Conservation (phyloP, 495 filamentous ascomycete species). For the Lophium mytilinum region DNA sequence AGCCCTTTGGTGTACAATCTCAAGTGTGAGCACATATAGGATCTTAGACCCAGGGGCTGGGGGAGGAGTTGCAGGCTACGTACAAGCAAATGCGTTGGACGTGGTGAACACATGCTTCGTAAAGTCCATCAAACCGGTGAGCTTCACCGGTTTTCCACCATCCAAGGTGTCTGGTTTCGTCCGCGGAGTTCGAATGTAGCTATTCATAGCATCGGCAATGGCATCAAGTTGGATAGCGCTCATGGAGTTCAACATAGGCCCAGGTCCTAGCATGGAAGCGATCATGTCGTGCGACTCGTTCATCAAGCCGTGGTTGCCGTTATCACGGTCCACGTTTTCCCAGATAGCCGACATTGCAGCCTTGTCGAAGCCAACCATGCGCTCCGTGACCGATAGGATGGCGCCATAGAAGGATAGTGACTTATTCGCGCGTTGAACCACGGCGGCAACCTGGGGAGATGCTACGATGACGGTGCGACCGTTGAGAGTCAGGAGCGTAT, state of each 20-base stretch:
- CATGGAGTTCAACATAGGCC: constrained; percentile 8
- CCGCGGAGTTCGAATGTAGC: not conserved
- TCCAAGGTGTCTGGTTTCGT: not conserved
- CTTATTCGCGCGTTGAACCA: constrained; percentile 36
- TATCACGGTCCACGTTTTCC: constrained; percentile 9
- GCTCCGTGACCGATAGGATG: constrained; percentile 3
- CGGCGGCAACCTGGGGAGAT: constrained; percentile 32
- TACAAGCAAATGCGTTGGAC: not conserved
- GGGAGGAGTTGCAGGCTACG: no score
- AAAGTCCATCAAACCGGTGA: not conserved
- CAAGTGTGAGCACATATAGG: no score
- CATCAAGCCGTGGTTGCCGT: constrained; percentile 11
- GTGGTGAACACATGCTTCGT: not conserved
- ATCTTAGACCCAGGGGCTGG: no score
- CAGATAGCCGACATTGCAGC: constrained; percentile 6
- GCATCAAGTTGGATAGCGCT: constrained; percentile 4
- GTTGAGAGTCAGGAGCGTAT: constrained; percentile 35
- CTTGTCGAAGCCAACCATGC: constrained; percentile 16
- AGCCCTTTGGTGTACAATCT: no score
- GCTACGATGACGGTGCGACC: constrained; percentile 38
- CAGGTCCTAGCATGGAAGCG: constrained; percentile 4
- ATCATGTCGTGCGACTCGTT: constrained; percentile 20
- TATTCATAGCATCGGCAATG: not conserved
- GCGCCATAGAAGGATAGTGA: constrained; percentile 34
- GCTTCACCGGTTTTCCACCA: not conserved